Conservation (phyloP, 2,329 filamentous ascomycete genomes). For the Mollisiaceae sp. region DNA sequence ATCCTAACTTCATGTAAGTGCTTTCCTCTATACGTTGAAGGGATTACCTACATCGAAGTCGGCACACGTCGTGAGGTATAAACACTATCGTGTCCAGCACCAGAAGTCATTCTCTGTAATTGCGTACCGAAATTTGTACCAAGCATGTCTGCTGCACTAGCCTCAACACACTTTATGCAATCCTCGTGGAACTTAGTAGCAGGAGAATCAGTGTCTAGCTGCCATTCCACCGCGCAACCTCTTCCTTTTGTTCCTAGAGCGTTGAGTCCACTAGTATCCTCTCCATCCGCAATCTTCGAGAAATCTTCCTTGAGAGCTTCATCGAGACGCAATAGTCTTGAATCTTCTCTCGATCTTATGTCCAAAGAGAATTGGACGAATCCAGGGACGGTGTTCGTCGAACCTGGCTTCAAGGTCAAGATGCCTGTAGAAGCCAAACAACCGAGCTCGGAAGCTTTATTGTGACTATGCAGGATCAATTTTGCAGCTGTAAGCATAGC, state of each 20-base stretch:
- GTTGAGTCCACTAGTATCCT: conserved; percentile 55
- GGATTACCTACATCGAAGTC: conserved; percentile 57
- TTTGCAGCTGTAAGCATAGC: conserved; percentile 70
- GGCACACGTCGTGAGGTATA: conserved; percentile 63
- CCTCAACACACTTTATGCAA: conserved; percentile 68
- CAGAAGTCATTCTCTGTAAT: conserved; percentile 60
- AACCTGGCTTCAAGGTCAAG: conserved; percentile 67
- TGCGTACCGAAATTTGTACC: conserved; percentile 53
- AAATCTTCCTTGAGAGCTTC: conserved; percentile 62
- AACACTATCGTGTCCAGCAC: conserved; percentile 70
- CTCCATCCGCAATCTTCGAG: conserved; percentile 60
- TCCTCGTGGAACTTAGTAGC: conserved; percentile 69
- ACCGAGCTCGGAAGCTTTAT: conserved; percentile 61
- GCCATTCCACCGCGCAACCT: conserved; percentile 61
- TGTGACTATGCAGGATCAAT: conserved; percentile 70
- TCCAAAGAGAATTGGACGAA: conserved; percentile 71
- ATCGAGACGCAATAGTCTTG: conserved; percentile 62
- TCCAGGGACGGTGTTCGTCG: conserved; percentile 76
- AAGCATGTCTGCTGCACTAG: conserved; percentile 62
- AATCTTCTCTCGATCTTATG: conserved; percentile 64
- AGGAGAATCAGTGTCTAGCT: conserved; percentile 64
- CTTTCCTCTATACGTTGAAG: neutral
- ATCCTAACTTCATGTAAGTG: conserved; percentile 45
- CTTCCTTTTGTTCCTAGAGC: conserved; percentile 51
- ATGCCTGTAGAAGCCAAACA: conserved; percentile 72